Conservation (phyloP, 768 basidiomycete genomes). For the Hypsizygus marmoreus region DNA sequence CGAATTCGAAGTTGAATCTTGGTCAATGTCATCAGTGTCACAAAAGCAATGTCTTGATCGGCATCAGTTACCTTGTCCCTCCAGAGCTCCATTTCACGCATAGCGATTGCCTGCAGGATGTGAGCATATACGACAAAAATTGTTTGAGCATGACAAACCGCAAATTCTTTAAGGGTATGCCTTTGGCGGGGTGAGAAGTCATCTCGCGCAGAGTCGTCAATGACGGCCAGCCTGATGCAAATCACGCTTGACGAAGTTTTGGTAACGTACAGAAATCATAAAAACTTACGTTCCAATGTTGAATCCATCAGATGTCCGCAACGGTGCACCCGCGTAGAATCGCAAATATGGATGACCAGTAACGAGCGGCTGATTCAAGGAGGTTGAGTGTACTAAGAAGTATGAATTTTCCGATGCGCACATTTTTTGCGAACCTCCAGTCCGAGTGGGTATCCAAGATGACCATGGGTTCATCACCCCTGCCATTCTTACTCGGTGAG, state of each 20-base stretch:
- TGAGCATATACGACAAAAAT: neutral
- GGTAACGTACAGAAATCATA: neutral
- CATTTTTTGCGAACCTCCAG: slow-evolving; percentile 89
- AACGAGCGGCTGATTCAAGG: slow-evolving; percentile 82
- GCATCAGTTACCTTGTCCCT: slow-evolving; percentile 74
- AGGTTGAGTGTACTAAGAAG: too few relatives aligned
- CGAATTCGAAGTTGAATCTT: slow-evolving; percentile 91
- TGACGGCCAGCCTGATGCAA: slow-evolving; percentile 65
- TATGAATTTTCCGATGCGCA: too few relatives aligned
- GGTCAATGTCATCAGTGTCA: too few relatives aligned
- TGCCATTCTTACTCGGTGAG: slow-evolving; percentile 26
- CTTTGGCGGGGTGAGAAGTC: slow-evolving; percentile 89
- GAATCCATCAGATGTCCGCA: slow-evolving; percentile 86
- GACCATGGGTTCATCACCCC: slow-evolving; percentile 86
- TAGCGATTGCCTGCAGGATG: slow-evolving; percentile 66
- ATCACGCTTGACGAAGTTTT: neutral
- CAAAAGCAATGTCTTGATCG: neutral
- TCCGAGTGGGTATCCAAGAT: slow-evolving; percentile 77
- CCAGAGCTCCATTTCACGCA: slow-evolving; percentile 97
- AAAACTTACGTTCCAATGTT: slow-evolving; percentile 78
- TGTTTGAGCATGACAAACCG: slow-evolving; percentile 42
- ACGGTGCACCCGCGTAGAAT: slow-evolving; percentile 91
- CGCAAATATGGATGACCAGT: slow-evolving; percentile 65
- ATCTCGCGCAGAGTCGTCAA: slow-evolving; percentile 78
- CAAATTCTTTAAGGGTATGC: slow-evolving; percentile 94